Conservation (phyloP, 176 grass and related monocot species). For the Bonia amplexicaulis region DNA sequence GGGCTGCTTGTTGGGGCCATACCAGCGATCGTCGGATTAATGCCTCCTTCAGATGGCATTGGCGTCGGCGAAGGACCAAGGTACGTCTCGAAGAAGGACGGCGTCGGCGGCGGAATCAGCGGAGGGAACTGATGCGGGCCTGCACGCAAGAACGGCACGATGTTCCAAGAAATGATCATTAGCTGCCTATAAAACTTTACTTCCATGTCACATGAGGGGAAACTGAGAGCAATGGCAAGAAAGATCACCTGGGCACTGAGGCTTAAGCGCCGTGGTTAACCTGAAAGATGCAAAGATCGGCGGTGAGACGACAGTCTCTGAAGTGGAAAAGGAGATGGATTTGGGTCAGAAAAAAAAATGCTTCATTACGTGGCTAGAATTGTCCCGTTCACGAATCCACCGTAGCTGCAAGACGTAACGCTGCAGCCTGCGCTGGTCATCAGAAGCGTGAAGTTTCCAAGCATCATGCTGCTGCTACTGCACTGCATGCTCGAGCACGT, state of each 20-base stretch:
- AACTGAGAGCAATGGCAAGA: background rate
- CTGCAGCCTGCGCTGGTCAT: constrained; percentile 66
- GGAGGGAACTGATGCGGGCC: constrained; percentile 57
- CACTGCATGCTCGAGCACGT: constrained; percentile 90
- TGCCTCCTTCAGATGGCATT: constrained; percentile 40
- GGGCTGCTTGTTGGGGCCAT: constrained; percentile 23
- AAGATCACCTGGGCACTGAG: constrained; percentile 61
- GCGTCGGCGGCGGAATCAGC: constrained; percentile 54
- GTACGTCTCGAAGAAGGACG: constrained; percentile 57
- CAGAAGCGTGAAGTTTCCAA: constrained; percentile 60
- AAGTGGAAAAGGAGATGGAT: background rate
- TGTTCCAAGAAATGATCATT: background rate
- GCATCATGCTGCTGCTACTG: constrained; percentile 59
- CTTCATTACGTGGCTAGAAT: constrained; percentile 52
- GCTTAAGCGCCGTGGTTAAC: constrained; percentile 57
- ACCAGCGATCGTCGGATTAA: background rate
- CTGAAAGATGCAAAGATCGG: constrained; percentile 29
- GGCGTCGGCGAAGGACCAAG: constrained; percentile 54
- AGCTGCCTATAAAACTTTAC: background rate
- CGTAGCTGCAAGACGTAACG: constrained; percentile 76
- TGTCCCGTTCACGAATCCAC: constrained; percentile 71
- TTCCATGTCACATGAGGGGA: background rate
- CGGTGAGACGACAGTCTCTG: background rate
- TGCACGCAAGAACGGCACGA: background rate
- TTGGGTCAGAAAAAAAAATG: background rate